Evolutionary conservation across 148 eudicot species (phyloP).

Genomic region (Rhododendron simsii): DNA sequence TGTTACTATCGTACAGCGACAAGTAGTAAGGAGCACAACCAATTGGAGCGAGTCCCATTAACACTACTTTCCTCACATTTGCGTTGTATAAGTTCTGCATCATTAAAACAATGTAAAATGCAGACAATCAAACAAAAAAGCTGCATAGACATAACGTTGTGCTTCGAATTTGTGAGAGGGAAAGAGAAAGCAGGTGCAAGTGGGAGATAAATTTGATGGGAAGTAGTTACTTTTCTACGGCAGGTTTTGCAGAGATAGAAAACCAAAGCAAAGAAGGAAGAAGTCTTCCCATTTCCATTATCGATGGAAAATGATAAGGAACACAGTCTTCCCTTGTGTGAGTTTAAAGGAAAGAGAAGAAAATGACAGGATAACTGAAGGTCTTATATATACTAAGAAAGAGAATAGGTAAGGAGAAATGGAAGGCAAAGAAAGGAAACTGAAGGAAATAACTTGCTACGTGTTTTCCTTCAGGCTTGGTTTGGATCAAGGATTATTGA

Average conservation of each 20-base stretch:
- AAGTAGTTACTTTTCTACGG: neutral
- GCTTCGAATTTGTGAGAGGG: neutral
- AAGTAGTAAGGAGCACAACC: constrained; percentile 94
- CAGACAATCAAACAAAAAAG: neutral
- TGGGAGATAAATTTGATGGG: neutral
- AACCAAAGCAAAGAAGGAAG: neutral
- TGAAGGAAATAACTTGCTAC: neutral
- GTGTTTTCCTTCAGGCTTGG: neutral
- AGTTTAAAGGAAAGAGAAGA: neutral
- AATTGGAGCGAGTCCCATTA: constrained; percentile 85
- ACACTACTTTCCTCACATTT: constrained; percentile 69
- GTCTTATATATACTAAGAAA: neutral
- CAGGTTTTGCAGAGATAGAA: neutral
- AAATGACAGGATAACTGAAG: neutral
- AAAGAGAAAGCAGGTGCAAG: neutral
- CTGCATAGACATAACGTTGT: neutral
- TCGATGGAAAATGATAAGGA: neutral
- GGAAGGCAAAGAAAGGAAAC: neutral
- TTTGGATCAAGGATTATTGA: neutral
- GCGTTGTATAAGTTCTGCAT: constrained; percentile 60
- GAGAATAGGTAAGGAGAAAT: neutral
- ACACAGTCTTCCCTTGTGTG: neutral
- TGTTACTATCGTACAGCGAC: constrained; percentile 52
- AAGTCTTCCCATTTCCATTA: neutral
- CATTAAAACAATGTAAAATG: neutral